Conservation (phyloP, 345 rosid species). For the Abelmoschus esculentus region DNA sequence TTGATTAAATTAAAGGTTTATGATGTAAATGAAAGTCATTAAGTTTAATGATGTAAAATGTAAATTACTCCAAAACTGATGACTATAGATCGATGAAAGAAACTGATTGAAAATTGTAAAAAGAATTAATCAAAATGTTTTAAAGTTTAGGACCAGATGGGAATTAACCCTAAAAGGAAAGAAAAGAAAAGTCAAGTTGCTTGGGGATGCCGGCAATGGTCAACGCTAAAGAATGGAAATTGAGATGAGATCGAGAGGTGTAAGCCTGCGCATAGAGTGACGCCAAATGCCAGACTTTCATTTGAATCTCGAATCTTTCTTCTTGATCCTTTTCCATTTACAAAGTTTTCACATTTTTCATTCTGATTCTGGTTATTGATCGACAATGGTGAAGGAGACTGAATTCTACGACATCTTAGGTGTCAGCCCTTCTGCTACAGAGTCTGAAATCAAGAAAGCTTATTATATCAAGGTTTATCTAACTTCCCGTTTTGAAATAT, state of each 20-base stretch:
- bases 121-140: too few relatives aligned
- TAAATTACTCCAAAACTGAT: too few relatives aligned
- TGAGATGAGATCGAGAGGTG: too few relatives aligned
- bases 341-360: neutral
- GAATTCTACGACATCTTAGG: conserved; percentile 93
- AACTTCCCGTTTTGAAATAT: neutral
- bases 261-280: neutral
- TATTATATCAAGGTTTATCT: conserved; percentile 75
- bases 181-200: too few relatives aligned
- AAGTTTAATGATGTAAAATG: too few relatives aligned
- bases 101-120: too few relatives aligned
- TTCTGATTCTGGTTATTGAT: neutral
- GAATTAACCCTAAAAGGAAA: neutral
- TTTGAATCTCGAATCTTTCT: neutral
- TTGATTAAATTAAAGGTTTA: too few relatives aligned
- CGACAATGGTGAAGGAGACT: conserved; percentile 82
- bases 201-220: too few relatives aligned
- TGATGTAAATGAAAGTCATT: too few relatives aligned
- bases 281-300: neutral
- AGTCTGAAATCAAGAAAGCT: conserved; percentile 94
- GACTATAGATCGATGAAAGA: too few relatives aligned
- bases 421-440: conserved; percentile 82
- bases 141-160: too few relatives aligned
- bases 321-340: neutral
- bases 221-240: too few relatives aligned